Base-by-base conservation (phyloP, 2,329 filamentous ascomycete genomes). In the Furcasterigmium furcatum region DNA sequence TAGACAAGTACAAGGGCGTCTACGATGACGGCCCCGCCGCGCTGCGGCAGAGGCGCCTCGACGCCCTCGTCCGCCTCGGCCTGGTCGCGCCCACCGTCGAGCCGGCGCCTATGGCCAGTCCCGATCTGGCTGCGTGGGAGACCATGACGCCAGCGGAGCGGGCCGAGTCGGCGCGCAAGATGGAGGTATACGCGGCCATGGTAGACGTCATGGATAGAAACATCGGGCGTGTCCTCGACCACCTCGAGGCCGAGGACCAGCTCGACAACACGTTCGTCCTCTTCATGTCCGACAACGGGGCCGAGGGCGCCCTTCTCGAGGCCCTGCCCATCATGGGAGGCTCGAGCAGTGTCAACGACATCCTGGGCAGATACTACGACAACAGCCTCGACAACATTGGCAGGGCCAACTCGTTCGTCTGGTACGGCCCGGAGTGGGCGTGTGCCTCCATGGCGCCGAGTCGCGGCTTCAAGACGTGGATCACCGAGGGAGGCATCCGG, bases 151-250 rank as follows among this genome's bases (percentile, higher is more conserved):
- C 32, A 10, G 18, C n/a, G 6, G 53, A 53, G 13, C 50, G 55
- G 16, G 52, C 55, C 14, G 43, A 47, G 12, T 60, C 60, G 3
- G 53, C 56, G 5, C 49, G 61, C 12, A 55, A 56, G 27, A 66
- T 67, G 63, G 62, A 80, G 50, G 69, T 75, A 9, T 81, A 74
- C 45, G 76, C 77, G 0, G 78, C 67, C 1, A 80, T 82, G 76
- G 76, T 80, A 10, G 76, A 80, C 46, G 67, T 68, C 42, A 79
- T 80, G 44, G 77, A 80, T 46, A 55, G 60, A 35, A 73, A 76
- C 41, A 69, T 80, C 13, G 77, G 76, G 30, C 72, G 73, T 40
- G 72, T 79, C 4, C 62, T 78, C 29, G 59, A 74, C 35, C 73
- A 78, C 45, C 67, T 80, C 3, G 64, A 72, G 44, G 56, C 63